Base-by-base conservation (phyloP, 257 asterid species). In the Salvia miltiorrhiza region DNA sequence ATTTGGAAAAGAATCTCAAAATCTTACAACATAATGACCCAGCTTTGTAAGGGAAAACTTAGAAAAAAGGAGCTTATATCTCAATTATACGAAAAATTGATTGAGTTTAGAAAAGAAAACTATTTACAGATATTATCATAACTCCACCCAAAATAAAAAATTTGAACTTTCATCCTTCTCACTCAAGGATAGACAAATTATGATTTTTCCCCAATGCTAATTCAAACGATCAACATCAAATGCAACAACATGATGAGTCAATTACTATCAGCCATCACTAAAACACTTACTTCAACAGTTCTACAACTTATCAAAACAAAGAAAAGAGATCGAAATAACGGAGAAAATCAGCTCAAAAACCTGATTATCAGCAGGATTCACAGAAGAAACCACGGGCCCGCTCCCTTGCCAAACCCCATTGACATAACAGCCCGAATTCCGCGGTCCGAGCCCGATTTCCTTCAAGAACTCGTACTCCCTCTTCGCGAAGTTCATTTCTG, bases 331-430 rank as follows among this genome's bases (percentile, higher is more conserved):
- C 23, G 26, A 4, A 53, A 11, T 14, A 10, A 9, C 45, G 0
- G 24, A 6, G 3, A 30, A 9, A 24, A 11, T 3, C 48, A 57
- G 56, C 9, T 9, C 4, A 65, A 17, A 45, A 50, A 86, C 97
- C 97, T 93, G 85, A 78, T 88, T 92, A 81, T 86, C 88, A 60
- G 88, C 93, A 20, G 98, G 96, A 78, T 80, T 92, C 5, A 87
- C 77, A 24, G 96, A 66, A 67, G 89, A 43, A 56, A 86, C 81
- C 5, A 80, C 71, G 33, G 93, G 88, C 35, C 99, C 99, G 33
- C 57, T 84, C 77, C 90, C 96, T 76, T 87, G 83, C 99, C 99
- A 94, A 24, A 73, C 81, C 21, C 97, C 99, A 65, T 85, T 81
- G 40, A 89, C 84, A 68, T 52, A 94, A 70, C 84, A 80, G 0